Conservation (phyloP, 768 basidiomycete species). For the Lepiota subincarnata region DNA sequence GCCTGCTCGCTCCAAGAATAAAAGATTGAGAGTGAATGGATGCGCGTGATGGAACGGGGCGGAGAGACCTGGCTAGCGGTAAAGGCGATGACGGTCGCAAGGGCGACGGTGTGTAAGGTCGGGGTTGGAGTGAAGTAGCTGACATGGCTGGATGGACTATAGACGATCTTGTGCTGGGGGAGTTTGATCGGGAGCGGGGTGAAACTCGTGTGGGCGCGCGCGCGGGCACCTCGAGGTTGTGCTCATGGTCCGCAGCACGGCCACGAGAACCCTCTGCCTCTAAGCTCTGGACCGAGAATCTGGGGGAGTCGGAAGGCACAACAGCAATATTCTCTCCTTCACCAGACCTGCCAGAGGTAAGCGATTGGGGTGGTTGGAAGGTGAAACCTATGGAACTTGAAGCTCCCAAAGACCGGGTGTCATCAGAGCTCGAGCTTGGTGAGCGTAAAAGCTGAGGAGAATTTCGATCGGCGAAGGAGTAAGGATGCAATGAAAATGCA, state of each 20-base stretch:
- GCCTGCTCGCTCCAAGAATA: not conserved
- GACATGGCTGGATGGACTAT: not conserved
- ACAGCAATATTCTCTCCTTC: not conserved
- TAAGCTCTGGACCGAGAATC: not conserved
- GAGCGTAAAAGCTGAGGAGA: not conserved
- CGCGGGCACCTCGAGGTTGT: not conserved
- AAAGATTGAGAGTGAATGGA: not conserved
- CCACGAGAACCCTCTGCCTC: not conserved
- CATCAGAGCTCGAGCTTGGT: conserved; percentile 2
- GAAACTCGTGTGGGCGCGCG: not conserved
- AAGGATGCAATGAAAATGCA: conserved; percentile 13
- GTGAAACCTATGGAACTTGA: not conserved
- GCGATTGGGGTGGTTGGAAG: not conserved
- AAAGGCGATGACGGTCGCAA: not conserved
- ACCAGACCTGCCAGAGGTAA: not conserved
- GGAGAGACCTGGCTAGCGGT: not conserved
- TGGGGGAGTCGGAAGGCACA: not conserved
- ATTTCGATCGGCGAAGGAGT: conserved; percentile 3
- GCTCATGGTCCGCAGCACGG: not conserved
- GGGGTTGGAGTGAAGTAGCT: not conserved
- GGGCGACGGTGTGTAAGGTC: not conserved
- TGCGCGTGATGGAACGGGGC: not conserved
- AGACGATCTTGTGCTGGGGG: not conserved
- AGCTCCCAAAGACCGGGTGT: conserved; percentile 4
- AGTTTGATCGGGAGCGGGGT: not conserved